Conservation (phyloP, 1,139 yeast species). For the Pichia norvegensis region DNA sequence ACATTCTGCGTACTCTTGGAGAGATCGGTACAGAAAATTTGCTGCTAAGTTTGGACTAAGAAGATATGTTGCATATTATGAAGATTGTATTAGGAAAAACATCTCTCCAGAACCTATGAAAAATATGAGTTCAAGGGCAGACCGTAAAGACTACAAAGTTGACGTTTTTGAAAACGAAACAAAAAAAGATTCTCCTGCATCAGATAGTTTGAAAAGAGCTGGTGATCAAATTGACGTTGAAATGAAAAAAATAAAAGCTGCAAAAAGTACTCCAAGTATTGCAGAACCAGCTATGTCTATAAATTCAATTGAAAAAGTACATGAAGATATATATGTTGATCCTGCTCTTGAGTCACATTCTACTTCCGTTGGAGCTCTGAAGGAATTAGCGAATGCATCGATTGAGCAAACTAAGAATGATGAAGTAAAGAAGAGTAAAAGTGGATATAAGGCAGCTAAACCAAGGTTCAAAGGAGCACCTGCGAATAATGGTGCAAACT, state of each 20-base stretch:
- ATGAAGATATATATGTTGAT: background rate
- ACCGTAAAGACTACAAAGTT: conserved; percentile 14
- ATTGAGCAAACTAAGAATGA: conserved; percentile 1
- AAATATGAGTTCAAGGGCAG: conserved; percentile 33
- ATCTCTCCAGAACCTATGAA: conserved; percentile 47
- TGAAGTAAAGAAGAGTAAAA: background rate
- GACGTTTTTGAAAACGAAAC: conserved; percentile 11
- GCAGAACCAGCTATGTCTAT: background rate
- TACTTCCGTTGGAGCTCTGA: conserved; percentile 4
- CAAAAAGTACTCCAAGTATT: background rate
- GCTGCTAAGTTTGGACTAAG: conserved; percentile 54
- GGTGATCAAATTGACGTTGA: background rate
- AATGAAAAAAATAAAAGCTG: background rate
- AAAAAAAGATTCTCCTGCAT: background rate
- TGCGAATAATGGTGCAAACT: conserved; percentile 18
- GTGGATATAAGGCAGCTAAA: background rate
- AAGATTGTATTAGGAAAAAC: conserved; percentile 33
- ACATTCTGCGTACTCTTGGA: conserved; percentile 64
- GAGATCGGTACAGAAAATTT: conserved; percentile 69
- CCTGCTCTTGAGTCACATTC: background rate
- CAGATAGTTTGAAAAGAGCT: conserved; percentile 1
- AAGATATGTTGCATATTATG: conserved; percentile 49
- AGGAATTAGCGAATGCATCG: conserved; percentile 9
- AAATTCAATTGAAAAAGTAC: background rate
- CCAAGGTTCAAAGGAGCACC: background rate